Conservation (phyloP, 768 basidiomycete species). For the Xerocomellus intermedius region DNA sequence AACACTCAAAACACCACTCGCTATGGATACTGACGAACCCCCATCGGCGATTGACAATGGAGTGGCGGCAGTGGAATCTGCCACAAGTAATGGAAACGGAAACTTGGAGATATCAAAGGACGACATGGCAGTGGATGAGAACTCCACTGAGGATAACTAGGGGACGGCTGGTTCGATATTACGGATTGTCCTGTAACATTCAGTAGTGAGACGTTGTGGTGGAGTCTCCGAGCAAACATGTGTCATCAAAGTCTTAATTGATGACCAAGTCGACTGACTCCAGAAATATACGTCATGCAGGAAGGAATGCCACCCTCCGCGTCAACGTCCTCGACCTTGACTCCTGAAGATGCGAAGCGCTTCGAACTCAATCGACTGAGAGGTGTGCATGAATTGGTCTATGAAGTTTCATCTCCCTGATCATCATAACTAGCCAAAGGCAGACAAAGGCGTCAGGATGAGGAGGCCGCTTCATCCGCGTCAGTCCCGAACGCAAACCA, state of each 20-base stretch:
- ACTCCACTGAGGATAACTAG: slow-evolving; percentile 11
- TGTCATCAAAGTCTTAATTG: slow-evolving; percentile 11
- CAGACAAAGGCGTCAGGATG: slow-evolving; percentile 64
- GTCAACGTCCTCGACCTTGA: slow-evolving; percentile 33
- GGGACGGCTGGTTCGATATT: not conserved
- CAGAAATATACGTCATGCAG: slow-evolving; percentile 1
- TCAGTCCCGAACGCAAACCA: slow-evolving; percentile 57
- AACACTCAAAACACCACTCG: slow-evolving; percentile 23
- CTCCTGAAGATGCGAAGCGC: slow-evolving; percentile 67
- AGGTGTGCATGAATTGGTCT: slow-evolving; percentile 41
- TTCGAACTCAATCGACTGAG: slow-evolving; percentile 78
- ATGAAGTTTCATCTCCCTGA: not conserved
- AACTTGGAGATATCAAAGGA: slow-evolving; percentile 20
- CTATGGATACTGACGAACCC: slow-evolving; percentile 36
- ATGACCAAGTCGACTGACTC: not conserved
- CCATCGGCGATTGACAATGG: slow-evolving; percentile 21
- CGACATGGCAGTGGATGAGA: slow-evolving; percentile 27
- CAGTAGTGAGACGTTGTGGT: not conserved
- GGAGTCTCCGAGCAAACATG: slow-evolving; percentile 13
- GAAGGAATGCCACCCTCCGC: slow-evolving; percentile 6
- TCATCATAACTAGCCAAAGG: slow-evolving; percentile 59
- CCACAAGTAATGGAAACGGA: slow-evolving; percentile 15
- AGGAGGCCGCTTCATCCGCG: slow-evolving; percentile 47
- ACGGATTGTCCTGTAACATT: too few relatives aligned
- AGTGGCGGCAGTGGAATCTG: slow-evolving; percentile 13